Evolutionary conservation across 2,329 filamentous ascomycete genomes (phyloP).

Genomic region (Botrytis pseudocinerea): DNA sequence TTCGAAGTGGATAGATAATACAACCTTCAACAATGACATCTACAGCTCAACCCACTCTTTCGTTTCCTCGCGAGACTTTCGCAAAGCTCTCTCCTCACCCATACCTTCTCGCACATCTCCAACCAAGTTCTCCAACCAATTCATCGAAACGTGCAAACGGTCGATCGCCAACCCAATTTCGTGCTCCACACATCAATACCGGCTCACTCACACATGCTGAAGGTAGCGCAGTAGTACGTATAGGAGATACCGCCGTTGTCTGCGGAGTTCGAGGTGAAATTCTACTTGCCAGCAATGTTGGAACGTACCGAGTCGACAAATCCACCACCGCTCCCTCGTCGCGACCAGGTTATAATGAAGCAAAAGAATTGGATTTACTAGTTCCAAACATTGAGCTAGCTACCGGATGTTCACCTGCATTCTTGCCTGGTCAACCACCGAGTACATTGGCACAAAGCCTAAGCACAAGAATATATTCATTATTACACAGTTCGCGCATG

Average conservation of each 20-base stretch:
- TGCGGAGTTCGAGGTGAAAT: constrained; percentile 90
- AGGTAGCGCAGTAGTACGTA: constrained; percentile 83
- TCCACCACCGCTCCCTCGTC: constrained; percentile 42
- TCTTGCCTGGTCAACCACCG: constrained; percentile 81
- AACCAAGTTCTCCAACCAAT: constrained; percentile 52
- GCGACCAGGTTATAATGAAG: constrained; percentile 45
- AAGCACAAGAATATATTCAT: constrained; percentile 71
- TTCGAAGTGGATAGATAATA: constrained; percentile 11
- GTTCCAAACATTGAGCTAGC: constrained; percentile 93
- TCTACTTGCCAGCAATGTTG: constrained; percentile 71
- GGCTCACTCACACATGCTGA: constrained; percentile 86
- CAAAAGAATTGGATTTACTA: constrained; percentile 67
- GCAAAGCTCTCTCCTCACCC: constrained; percentile 86
- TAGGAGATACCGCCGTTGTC: constrained; percentile 91
- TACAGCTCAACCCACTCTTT: constrained; percentile 37
- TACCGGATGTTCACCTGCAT: constrained; percentile 84
- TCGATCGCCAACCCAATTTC: constrained; percentile 67
- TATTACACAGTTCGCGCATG: constrained; percentile 71
- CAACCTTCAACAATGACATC: constrained; percentile 30
- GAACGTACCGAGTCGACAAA: constrained; percentile 56
- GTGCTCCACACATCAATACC: constrained; percentile 74
- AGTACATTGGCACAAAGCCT: constrained; percentile 79
- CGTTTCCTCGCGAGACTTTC: constrained; percentile 68
- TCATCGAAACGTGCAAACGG: constrained; percentile 77
- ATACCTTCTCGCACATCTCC: constrained; percentile 86